phyloP scores from a whole-genome alignment of 129 eudicot species.

The Oenanthe sinensis region DNA sequence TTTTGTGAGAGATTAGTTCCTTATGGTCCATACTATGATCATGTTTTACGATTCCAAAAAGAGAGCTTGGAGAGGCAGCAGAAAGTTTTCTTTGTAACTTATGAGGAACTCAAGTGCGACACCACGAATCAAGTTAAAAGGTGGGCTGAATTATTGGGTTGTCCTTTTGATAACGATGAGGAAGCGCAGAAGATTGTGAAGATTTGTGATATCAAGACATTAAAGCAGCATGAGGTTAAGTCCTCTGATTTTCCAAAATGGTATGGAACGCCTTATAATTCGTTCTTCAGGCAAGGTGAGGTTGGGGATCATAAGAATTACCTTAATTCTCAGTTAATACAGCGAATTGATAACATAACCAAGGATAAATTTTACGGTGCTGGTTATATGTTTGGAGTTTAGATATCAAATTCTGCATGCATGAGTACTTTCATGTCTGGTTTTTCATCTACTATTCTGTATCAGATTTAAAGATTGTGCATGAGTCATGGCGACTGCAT shows the following conservation, averaged over 20 bases:
- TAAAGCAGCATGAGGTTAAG: conserved; percentile 21
- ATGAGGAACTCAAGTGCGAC: conserved; percentile 22
- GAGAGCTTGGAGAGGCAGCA: conserved; percentile 11
- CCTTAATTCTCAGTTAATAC: conserved; percentile 16
- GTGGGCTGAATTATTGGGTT: conserved; percentile 24
- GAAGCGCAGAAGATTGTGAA: conserved; percentile 18
- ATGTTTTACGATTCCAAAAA: conserved; percentile 16
- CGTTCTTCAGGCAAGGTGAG: conserved; percentile 29
- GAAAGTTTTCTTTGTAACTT: not conserved
- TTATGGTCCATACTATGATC: conserved; percentile 26
- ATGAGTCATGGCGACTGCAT: not conserved
- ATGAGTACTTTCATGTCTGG: too few relatives aligned
- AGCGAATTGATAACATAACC: not conserved
- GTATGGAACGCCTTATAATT: conserved; percentile 24
- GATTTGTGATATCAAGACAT: conserved; percentile 18
- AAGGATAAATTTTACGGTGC: too few relatives aligned
- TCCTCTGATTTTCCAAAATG: conserved; percentile 12
- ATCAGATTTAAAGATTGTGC: too few relatives aligned
- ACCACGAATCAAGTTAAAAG: conserved; percentile 8
- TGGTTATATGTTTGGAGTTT: too few relatives aligned
- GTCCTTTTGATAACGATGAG: conserved; percentile 13
- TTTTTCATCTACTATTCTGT: too few relatives aligned
- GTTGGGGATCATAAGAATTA: conserved; percentile 30
- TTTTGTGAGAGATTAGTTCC: conserved; percentile 22
- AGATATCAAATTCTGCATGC: too few relatives aligned